A percentile compares a stretch with the other conserved stretches of the same genome.
Conservation (phyloP, 768 basidiomycete genomes). For the Lactarius akahatsu region DNA sequence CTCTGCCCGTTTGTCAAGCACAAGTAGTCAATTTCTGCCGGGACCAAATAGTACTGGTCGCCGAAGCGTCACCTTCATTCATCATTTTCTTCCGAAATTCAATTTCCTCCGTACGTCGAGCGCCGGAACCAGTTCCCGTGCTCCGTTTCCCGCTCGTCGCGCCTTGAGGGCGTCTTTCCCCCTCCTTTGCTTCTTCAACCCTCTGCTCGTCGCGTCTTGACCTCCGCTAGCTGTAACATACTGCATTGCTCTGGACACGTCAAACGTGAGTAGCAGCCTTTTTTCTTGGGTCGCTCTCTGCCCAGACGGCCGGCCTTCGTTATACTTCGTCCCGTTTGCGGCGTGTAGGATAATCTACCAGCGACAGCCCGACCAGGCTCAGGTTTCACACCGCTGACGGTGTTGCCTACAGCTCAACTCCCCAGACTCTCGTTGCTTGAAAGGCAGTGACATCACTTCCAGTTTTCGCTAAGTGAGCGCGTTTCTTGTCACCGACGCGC, state of each 20-base stretch:
- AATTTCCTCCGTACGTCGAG: conserved; percentile 22
- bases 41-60: conserved; percentile 30
- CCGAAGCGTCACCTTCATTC: conserved; percentile 26
- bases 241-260: not conserved
- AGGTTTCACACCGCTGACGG: conserved; percentile 7
- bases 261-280: conserved; percentile 17
- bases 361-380: conserved; percentile 3
- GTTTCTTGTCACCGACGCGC: not conserved
- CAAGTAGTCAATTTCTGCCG: conserved; percentile 22
- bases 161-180: conserved; percentile 12
- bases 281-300: not conserved
- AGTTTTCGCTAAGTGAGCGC: conserved; percentile 6
- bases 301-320: not conserved
- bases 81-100: conserved; percentile 27
- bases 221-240: conserved; percentile 12
- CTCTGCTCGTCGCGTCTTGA: conserved; percentile 11
- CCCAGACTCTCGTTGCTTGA: conserved; percentile 5
- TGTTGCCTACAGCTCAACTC: conserved; percentile 6
- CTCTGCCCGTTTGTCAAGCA: conserved; percentile 15
- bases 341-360: not conserved
- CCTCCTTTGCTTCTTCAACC: conserved; percentile 16
- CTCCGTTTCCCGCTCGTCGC: conserved; percentile 13
- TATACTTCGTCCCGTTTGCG: not conserved
- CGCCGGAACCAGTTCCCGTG: conserved; percentile 25
- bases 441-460: conserved; percentile 8